A percentile compares a stretch with the other conserved stretches of the same genome.
These are phyloP conservation scores for Alternaria sp. DNA, from an alignment of 2,329 filamentous ascomycete species.

Conservation along the genomic window DNA sequence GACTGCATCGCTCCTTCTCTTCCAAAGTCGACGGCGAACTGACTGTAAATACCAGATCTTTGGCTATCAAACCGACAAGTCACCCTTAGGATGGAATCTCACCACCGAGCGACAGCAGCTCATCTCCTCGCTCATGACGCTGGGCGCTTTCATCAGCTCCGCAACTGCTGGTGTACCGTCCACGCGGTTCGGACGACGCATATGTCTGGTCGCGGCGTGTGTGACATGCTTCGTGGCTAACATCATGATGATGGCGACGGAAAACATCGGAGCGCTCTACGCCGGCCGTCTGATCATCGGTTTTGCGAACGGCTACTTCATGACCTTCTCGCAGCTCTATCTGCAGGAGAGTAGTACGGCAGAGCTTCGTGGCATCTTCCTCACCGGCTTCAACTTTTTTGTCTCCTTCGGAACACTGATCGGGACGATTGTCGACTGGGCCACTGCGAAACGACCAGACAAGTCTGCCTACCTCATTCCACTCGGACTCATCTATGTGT, in stretches of 20 bases:
- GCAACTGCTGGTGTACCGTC: constrained; percentile 49
- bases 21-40: background rate
- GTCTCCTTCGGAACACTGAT: constrained; percentile 53
- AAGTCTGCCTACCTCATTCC: constrained; percentile 55
- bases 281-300: constrained; percentile 62
- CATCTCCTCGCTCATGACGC: constrained; percentile 55
- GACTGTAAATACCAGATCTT: constrained; percentile 27
- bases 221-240: constrained; percentile 59
- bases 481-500: constrained; percentile 61
- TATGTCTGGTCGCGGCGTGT: constrained; percentile 56
- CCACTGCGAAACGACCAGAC: constrained; percentile 44
- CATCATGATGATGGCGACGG: constrained; percentile 65
- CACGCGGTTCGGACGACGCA: constrained; percentile 52
- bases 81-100: constrained; percentile 53
- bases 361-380: constrained; percentile 57
- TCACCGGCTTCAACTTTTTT: constrained; percentile 58
- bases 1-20: too few relatives aligned
- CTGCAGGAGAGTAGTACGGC: constrained; percentile 60
- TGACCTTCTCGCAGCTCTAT: constrained; percentile 62
- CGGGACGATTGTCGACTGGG: constrained; percentile 61
- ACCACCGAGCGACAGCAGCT: constrained; percentile 51
- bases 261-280: constrained; percentile 61
- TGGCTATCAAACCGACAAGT: constrained; percentile 36
- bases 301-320: constrained; percentile 62
- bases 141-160: constrained; percentile 55